A percentile compares a stretch with the other conserved stretches of the same genome.
Conservation (phyloP, 129 eudicot species). For the Mikania micrantha region DNA sequence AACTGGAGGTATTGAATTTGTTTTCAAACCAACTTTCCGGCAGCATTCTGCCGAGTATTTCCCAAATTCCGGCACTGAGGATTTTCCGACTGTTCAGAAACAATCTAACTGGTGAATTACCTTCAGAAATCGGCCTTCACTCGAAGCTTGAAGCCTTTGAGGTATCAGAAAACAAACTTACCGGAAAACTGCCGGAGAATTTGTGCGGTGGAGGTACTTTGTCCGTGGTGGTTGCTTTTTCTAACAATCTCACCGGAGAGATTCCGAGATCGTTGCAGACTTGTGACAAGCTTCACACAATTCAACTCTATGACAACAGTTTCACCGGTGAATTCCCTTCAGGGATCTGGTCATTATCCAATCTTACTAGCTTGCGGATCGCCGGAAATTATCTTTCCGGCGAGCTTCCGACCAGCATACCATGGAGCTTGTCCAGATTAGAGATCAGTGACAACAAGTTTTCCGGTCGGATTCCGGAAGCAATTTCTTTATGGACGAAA, state of each 20-base stretch:
- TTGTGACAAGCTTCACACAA: constrained; percentile 36
- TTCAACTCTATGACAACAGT: constrained; percentile 52
- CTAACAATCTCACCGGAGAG: constrained; percentile 58
- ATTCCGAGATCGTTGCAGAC: constrained; percentile 60
- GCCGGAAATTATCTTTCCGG: constrained; percentile 60
- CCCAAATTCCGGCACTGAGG: constrained; percentile 32
- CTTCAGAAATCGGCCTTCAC: constrained; percentile 54
- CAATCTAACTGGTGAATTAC: constrained; percentile 52
- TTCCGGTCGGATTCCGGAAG: constrained; percentile 56
- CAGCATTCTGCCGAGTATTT: constrained; percentile 42
- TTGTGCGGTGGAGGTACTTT: constrained; percentile 52
- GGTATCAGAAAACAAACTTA: constrained; percentile 58
- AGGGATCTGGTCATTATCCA: constrained; percentile 46
- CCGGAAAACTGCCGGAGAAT: constrained; percentile 67
- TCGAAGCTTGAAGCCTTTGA: constrained; percentile 72
- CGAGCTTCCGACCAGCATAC: constrained; percentile 44
- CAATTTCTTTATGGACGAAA: constrained; percentile 48
- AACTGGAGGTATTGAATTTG: constrained; percentile 45
- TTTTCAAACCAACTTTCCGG: constrained; percentile 51
- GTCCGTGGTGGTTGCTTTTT: constrained; percentile 54
- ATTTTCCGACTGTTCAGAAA: constrained; percentile 42
- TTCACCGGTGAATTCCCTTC: constrained; percentile 66
- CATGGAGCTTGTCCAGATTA: constrained; percentile 60
- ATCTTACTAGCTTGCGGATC: constrained; percentile 39
- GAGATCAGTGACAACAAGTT: constrained; percentile 77